phyloP scores from a whole-genome alignment of 2,329 filamentous ascomycete species.

The Bisporella sp. region DNA sequence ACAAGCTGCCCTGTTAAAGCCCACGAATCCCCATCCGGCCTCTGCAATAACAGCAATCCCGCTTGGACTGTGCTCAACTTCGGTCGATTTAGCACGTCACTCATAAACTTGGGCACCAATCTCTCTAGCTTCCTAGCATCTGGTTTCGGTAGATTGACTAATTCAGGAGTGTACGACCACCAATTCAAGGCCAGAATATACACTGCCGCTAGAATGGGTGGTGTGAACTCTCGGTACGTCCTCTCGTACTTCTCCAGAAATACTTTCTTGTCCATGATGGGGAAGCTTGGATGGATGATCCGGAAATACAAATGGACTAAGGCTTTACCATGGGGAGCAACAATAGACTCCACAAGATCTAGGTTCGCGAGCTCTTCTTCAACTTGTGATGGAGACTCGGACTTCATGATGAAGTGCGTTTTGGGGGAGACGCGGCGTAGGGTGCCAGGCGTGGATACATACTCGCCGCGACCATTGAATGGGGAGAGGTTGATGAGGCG shows the following conservation, averaged over 20 bases:
- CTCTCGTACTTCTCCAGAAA: conserved; percentile 54
- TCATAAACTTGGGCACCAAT: conserved; percentile 36
- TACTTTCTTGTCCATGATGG: conserved; percentile 49
- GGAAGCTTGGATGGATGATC: conserved; percentile 42
- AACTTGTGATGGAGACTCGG: conserved; percentile 55
- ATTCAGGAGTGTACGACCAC: conserved; percentile 50
- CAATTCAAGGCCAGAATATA: conserved; percentile 56
- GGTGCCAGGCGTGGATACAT: conserved; percentile 56
- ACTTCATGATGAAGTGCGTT: conserved; percentile 74
- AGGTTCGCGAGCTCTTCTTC: conserved; percentile 21
- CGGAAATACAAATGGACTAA: conserved; percentile 26
- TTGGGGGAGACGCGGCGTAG: conserved; percentile 67
- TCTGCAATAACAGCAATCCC: conserved; percentile 44
- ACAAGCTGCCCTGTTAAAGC: conserved; percentile 41
- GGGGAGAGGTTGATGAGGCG: conserved; percentile 71
- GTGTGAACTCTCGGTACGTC: conserved; percentile 50
- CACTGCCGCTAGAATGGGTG: conserved; percentile 50
- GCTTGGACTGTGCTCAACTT: conserved; percentile 49
- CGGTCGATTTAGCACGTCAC: conserved; percentile 40
- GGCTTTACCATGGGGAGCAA: conserved; percentile 19
- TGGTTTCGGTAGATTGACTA: conserved; percentile 40
- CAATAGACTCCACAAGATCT: conserved; percentile 23
- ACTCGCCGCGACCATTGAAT: conserved; percentile 75
- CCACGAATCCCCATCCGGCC: conserved; percentile 24
- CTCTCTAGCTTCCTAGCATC: conserved; percentile 32